These are phyloP conservation scores for Entophlyctis luteolus DNA, from an alignment of 192 early-diverging fungal genomes.

Conservation along the genomic window DNA sequence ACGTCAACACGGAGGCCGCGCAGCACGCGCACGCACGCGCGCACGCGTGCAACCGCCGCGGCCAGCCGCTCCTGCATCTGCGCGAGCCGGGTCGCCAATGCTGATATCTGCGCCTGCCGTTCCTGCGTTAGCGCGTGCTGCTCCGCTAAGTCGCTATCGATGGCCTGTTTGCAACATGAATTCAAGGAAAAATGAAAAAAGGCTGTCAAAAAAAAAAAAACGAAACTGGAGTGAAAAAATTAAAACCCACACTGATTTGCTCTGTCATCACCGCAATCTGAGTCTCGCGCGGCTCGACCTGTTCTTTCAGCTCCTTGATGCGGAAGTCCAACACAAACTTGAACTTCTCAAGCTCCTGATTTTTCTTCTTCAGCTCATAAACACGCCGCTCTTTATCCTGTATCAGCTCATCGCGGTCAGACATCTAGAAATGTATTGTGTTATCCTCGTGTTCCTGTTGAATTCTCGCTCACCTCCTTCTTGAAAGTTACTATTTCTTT, in stretches of 20 bases:
- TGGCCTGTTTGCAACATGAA: too few species aligned
- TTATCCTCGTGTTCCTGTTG: background rate
- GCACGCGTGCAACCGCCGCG: too few species aligned
- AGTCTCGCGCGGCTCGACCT: conserved; percentile 57
- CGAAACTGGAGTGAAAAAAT: background rate
- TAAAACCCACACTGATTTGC: conserved; percentile 34
- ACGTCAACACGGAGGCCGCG: conserved; percentile 42
- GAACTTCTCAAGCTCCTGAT: conserved; percentile 63
- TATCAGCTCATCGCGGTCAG: conserved; percentile 51
- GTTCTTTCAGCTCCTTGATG: conserved; percentile 57
- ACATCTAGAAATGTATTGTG: conserved; percentile 36
- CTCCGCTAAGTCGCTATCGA: conserved; percentile 42
- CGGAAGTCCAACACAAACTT: conserved; percentile 57
- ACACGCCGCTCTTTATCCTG: conserved; percentile 57
- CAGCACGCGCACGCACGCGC: too few species aligned
- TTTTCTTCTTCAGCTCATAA: conserved; percentile 58
- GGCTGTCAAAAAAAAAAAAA: conserved; percentile 23
- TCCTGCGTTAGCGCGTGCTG: conserved; percentile 33
- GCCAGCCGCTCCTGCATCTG: too few species aligned
- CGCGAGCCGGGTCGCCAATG: conserved; percentile 24
- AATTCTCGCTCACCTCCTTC: conserved; percentile 41
- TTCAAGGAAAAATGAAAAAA: too few species aligned
- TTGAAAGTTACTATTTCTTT: conserved; percentile 50
- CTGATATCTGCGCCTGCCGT: conserved; percentile 25
- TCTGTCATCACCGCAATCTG: conserved; percentile 49